Conservation (phyloP, 148 eudicot species). For the Gaultheria prostrata region DNA sequence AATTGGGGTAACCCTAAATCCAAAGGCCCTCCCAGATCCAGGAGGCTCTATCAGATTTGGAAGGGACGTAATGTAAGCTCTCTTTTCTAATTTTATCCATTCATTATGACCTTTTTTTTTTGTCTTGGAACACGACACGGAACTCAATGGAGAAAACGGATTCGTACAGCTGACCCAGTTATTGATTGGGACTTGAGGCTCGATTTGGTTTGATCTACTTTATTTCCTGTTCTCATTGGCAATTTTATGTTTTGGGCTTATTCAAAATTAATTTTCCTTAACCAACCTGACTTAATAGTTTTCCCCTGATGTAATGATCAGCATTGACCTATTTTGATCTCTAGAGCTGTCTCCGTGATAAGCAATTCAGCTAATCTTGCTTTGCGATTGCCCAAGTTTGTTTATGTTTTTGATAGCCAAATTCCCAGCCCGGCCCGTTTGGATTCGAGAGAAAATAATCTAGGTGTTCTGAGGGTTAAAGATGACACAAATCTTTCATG, state of each 20-base stretch:
- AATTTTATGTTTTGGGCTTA: neutral
- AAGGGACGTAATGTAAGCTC: slow-evolving; percentile 72
- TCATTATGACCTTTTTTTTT: neutral
- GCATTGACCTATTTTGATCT: neutral
- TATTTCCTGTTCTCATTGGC: neutral
- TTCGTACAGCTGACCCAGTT: neutral
- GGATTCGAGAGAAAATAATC: neutral
- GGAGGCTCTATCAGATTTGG: slow-evolving; percentile 80
- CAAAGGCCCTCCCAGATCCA: slow-evolving; percentile 30
- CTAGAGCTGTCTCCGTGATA: neutral
- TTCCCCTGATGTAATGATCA: neutral
- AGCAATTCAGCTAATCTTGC: neutral
- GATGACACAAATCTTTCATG: neutral
- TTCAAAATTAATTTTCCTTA: neutral
- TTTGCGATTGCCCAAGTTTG: neutral
- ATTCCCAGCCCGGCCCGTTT: neutral
- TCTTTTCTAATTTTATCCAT: neutral
- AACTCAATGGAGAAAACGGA: neutral
- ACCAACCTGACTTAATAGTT: neutral
- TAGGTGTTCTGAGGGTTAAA: neutral
- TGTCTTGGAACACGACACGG: neutral
- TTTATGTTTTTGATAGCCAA: neutral
- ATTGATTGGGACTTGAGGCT: neutral
- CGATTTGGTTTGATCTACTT: neutral
- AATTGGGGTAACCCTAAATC: slow-evolving; percentile 28